phyloP scores from a whole-genome alignment of 208 protist species.

The Blechomonas ayalai region DNA sequence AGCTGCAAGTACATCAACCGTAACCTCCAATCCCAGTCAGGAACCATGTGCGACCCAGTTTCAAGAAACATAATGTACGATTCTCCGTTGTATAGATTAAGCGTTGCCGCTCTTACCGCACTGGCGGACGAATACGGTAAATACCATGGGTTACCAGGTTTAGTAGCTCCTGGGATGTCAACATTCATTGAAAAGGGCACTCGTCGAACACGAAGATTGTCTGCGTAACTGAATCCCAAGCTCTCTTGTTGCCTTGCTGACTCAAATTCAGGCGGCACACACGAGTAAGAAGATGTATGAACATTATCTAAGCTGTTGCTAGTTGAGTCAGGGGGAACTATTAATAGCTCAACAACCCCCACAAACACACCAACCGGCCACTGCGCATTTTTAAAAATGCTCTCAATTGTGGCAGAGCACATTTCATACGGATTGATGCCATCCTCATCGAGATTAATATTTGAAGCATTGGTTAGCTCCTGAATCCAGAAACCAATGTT shows the following conservation, averaged over 20 bases:
- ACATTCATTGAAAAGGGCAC: constrained; percentile 16
- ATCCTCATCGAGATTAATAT: too few relatives aligned
- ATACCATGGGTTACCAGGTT: neutral
- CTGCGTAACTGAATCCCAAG: constrained; percentile 33
- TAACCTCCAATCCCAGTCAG: constrained; percentile 35
- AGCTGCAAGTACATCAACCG: constrained; percentile 27
- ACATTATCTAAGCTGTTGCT: too few relatives aligned
- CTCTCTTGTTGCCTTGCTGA: constrained; percentile 13
- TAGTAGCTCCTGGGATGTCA: neutral
- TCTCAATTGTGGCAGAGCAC: constrained; percentile 22
- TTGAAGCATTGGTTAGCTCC: too few relatives aligned
- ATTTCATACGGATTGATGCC: constrained; percentile 5
- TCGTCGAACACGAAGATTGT: constrained; percentile 46
- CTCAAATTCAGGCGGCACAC: constrained; percentile 18
- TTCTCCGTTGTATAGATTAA: constrained; percentile 53
- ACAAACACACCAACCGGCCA: constrained; percentile 14
- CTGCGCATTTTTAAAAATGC: constrained; percentile 20
- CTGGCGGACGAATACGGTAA: constrained; percentile 1
- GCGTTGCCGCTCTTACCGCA: constrained; percentile 9
- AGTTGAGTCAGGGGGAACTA: neutral
- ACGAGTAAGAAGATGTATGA: too few relatives aligned
- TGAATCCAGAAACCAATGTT: too few relatives aligned
- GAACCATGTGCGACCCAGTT: constrained; percentile 13
- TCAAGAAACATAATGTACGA: constrained; percentile 46
- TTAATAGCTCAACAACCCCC: constrained; percentile 6